A percentile compares a stretch with the other conserved stretches of the same genome.
Conservation (phyloP, 2,329 filamentous ascomycete species). For the Ploettnerulaceae sp. region DNA sequence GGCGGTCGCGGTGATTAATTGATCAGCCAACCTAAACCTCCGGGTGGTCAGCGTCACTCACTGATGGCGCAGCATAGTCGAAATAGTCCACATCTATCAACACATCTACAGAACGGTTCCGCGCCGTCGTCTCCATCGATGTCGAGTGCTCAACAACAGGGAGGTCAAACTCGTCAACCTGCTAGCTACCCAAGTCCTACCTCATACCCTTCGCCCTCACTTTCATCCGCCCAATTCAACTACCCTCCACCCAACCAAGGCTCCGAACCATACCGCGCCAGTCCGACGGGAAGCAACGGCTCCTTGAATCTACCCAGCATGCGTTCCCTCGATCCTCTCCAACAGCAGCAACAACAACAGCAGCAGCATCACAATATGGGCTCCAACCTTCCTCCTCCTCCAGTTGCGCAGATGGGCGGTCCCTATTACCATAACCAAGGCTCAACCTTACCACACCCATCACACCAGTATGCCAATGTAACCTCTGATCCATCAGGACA, state of each 20-base stretch:
- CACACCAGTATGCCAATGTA: constrained; percentile 43
- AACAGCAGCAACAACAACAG: constrained; percentile 31
- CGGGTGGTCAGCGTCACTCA: constrained; percentile 12
- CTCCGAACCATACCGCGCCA: constrained; percentile 41
- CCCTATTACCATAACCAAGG: constrained; percentile 45
- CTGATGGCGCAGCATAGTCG: constrained; percentile 29
- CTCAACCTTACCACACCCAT: constrained; percentile 37
- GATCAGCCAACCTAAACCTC: too few species aligned
- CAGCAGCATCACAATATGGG: constrained; percentile 40
- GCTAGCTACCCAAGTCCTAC: constrained; percentile 41
- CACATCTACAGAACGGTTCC: constrained; percentile 31
- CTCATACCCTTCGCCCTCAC: constrained; percentile 44
- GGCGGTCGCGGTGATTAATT: neutral
- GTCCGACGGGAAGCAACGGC: constrained; percentile 40
- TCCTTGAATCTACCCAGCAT: constrained; percentile 47
- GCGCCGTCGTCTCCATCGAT: constrained; percentile 33
- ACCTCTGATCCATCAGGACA: constrained; percentile 42
- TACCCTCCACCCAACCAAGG: constrained; percentile 39
- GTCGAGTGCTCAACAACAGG: constrained; percentile 31
- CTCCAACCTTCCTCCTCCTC: constrained; percentile 47
- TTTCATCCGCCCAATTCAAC: constrained; percentile 43
- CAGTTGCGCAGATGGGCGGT: constrained; percentile 44
- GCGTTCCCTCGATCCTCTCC: constrained; percentile 42
- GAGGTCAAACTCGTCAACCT: constrained; percentile 25
- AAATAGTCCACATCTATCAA: constrained; percentile 29